Evolutionary conservation across 306 rosid genomes (phyloP).

Genomic region (Urtica urens): DNA sequence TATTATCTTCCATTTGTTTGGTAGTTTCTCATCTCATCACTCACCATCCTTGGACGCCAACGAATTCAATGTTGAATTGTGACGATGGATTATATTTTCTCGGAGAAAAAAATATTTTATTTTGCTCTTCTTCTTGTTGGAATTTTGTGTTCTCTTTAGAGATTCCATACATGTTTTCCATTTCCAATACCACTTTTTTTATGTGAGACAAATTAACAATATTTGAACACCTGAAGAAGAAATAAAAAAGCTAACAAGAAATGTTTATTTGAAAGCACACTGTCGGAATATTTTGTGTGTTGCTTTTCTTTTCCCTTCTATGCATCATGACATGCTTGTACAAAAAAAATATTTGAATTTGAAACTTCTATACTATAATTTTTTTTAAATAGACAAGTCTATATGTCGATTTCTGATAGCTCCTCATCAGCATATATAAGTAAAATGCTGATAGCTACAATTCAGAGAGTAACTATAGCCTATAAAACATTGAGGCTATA

Average conservation of each 20-base stretch:
- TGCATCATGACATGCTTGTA: background rate
- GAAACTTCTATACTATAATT: too few relatives aligned
- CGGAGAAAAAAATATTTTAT: background rate
- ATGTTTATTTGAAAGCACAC: background rate
- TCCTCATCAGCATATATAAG: too few relatives aligned
- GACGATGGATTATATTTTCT: background rate
- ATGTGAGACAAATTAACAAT: constrained; percentile 1
- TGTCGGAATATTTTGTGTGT: background rate
- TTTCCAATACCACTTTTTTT: background rate
- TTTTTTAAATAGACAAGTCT: too few relatives aligned
- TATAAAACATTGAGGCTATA: too few relatives aligned
- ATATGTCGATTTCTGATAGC: too few relatives aligned
- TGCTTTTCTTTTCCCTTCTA: background rate
- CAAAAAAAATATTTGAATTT: too few relatives aligned
- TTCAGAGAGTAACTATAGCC: background rate
- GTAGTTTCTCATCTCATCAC: background rate
- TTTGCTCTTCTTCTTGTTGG: background rate
- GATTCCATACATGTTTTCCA: constrained; percentile 5
- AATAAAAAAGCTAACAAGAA: background rate
- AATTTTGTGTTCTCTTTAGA: background rate
- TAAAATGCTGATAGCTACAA: background rate
- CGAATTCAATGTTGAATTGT: too few relatives aligned
- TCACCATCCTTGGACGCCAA: too few relatives aligned
- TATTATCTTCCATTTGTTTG: background rate
- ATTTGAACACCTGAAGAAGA: too few relatives aligned